Conservation (phyloP, 2,329 filamentous ascomycete species). For the Calycina marina region DNA sequence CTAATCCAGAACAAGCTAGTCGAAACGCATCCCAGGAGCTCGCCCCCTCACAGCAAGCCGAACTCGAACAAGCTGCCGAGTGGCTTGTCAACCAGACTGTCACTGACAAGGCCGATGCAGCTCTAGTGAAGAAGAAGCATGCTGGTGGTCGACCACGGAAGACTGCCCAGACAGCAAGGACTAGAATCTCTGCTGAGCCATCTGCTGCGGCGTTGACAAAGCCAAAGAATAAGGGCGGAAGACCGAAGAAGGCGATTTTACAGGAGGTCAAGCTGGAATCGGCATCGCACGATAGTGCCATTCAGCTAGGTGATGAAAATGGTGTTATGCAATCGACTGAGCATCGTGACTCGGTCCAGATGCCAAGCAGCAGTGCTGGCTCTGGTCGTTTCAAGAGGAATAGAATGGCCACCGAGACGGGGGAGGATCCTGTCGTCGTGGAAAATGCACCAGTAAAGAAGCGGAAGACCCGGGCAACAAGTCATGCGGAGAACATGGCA, state of each 20-base stretch:
- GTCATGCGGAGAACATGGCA: too few species aligned
- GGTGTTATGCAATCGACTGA: constrained; percentile 15
- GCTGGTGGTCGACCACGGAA: constrained; percentile 12
- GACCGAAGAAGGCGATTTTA: constrained; percentile 6
- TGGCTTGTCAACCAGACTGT: constrained; percentile 12
- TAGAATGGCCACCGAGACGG: constrained; percentile 6
- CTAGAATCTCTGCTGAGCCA: neutral
- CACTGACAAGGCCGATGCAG: constrained; percentile 2
- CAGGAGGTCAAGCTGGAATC: constrained; percentile 7
- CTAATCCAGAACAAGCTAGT: constrained; percentile 3
- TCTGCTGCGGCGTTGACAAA: constrained; percentile 2
- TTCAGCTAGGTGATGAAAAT: constrained; percentile 8
- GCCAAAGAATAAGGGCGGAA: constrained; percentile 4
- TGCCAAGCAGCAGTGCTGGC: constrained; percentile 6
- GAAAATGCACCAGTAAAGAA: constrained; percentile 3
- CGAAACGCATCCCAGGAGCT: constrained; percentile 9
- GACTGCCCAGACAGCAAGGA: constrained; percentile 1
- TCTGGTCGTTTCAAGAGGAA: constrained; percentile 8
- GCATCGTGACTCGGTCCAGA: constrained; percentile 11
- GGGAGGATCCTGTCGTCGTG: constrained; percentile 7
- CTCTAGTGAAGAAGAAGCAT: constrained; percentile 9
- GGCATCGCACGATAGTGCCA: constrained; percentile 1
- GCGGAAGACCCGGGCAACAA: constrained; percentile 20
- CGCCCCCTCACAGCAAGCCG: constrained; percentile 11
- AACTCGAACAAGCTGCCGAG: constrained; percentile 16